Evolutionary conservation across 306 rosid species (phyloP).

Genomic region (Malus fusca): DNA sequence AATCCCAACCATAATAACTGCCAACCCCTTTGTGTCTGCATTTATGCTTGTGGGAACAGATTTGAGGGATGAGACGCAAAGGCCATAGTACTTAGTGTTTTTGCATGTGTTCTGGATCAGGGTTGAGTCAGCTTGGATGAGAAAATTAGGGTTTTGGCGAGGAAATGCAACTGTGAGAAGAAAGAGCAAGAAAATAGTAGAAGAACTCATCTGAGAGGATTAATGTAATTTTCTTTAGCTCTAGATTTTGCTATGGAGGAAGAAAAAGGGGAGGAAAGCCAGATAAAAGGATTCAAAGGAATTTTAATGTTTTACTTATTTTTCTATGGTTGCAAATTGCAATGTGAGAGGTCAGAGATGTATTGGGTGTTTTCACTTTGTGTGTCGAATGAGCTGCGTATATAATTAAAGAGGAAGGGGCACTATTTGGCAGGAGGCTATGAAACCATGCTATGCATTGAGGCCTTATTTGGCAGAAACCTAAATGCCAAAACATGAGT

Average conservation of each 20-base stretch:
- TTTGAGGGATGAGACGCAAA: constrained; percentile 64
- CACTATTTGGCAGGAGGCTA: constrained; percentile 21
- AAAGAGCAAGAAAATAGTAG: constrained; percentile 20
- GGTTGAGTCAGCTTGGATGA: constrained; percentile 40
- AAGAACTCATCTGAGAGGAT: constrained; percentile 22
- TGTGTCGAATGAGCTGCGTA: constrained; percentile 20
- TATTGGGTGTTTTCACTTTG: background rate
- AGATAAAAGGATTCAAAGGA: too few relatives aligned
- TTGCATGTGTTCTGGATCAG: constrained; percentile 68
- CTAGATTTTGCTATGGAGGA: background rate
- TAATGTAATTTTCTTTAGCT: background rate
- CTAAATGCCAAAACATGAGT: constrained; percentile 16
- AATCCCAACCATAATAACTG: constrained; percentile 48
- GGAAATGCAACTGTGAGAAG: constrained; percentile 24
- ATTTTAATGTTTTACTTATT: background rate
- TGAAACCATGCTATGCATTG: constrained; percentile 11
- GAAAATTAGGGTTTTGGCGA: background rate
- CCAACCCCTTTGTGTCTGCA: constrained; percentile 69
- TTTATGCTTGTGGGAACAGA: constrained; percentile 51
- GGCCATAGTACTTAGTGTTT: constrained; percentile 58
- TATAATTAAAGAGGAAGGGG: background rate
- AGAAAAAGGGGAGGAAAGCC: background rate
- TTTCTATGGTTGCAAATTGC: constrained; percentile 6
- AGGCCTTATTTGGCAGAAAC: constrained; percentile 27
- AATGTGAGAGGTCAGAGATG: background rate